phyloP scores from a whole-genome alignment of 768 basidiomycete species.

The Lentinula sp. region DNA sequence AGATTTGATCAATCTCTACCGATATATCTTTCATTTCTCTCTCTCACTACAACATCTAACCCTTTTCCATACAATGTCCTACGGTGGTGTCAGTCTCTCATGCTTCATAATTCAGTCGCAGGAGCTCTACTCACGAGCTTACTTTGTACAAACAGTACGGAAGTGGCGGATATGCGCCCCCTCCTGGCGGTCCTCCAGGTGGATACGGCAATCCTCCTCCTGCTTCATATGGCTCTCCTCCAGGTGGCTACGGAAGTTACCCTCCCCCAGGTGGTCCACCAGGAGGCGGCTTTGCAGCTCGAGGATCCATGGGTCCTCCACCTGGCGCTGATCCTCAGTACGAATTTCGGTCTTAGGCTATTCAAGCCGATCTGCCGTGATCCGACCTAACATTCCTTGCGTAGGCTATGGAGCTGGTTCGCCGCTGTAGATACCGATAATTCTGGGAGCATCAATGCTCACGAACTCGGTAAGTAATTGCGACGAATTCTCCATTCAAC shows the following conservation, averaged over 20 bases:
- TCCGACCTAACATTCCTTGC: background rate
- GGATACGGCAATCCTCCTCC: constrained; percentile 12
- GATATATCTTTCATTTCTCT: background rate
- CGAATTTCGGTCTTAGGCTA: constrained; percentile 17
- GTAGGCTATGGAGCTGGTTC: constrained; percentile 74
- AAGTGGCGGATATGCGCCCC: constrained; percentile 14
- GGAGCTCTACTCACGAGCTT: background rate
- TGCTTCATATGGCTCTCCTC: constrained; percentile 16
- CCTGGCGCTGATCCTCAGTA: constrained; percentile 75
- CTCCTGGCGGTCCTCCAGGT: constrained; percentile 11
- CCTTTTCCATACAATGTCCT: constrained; percentile 25
- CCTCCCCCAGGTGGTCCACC: constrained; percentile 17
- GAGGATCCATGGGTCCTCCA: constrained; percentile 35
- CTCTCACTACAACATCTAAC: background rate
- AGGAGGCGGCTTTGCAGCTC: constrained; percentile 24
- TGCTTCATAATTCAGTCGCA: no score
- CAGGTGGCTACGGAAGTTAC: constrained; percentile 19
- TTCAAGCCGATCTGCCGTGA: background rate
- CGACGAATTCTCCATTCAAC: background rate
- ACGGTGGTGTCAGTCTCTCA: constrained; percentile 18
- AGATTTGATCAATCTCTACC: background rate
- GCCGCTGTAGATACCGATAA: constrained; percentile 59
- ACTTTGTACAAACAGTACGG: background rate
- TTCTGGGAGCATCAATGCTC: constrained; percentile 59
- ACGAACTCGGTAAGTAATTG: constrained; percentile 55